Base-by-base conservation (phyloP, 257 asterid species). In the Nicotiana tabacum region DNA sequence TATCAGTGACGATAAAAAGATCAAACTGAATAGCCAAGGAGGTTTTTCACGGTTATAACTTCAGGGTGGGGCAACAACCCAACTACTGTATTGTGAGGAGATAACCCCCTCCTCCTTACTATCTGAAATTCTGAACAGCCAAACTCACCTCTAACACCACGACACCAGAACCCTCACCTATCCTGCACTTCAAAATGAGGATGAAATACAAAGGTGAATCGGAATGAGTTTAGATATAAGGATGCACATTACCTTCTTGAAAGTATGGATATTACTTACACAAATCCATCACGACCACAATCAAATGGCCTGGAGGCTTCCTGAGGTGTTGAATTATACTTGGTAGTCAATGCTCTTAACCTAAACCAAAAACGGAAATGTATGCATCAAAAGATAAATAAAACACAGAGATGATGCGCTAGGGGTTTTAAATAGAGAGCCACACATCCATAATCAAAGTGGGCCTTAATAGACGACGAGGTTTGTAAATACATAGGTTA, bases 271-370 rank as follows among this genome's bases (percentile, higher is more conserved):
- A 53, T 79, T 78, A 90, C 98, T 92, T 84, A 92, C 99, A 96
- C 98, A 89, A 96, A 96, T 46, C 99, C 99, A 90, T 96, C 98
- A 67, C 99, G 98, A 13, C 85, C 96, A 87, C 93, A 87, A 81
- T 96, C 99, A 80, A 96, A 96, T 82, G 98, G 99, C 83, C 98
- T 92, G 8, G 98, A 96, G 83, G 99, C 97, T 92, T 91, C 92
- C 81, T 84, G 82, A 43, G 99, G 99, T 56, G 58, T 83, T 83
- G 84, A 86, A 78, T 96, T 96, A 85, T 91, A 90, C 84, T 90
- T 94, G 77, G 97, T 94, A n/a, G 97, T 84, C 93, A 96, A 87
- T 66, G 98, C 99, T 91, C 97, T 96, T 66, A 92, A 91, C 90
- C 99, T 94, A 90, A 83, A 87, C 56, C 85, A 15, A n/a, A 13